These are phyloP conservation scores for Centaurea solstitialis DNA, from an alignment of 129 eudicot genomes.

Conservation along the genomic window DNA sequence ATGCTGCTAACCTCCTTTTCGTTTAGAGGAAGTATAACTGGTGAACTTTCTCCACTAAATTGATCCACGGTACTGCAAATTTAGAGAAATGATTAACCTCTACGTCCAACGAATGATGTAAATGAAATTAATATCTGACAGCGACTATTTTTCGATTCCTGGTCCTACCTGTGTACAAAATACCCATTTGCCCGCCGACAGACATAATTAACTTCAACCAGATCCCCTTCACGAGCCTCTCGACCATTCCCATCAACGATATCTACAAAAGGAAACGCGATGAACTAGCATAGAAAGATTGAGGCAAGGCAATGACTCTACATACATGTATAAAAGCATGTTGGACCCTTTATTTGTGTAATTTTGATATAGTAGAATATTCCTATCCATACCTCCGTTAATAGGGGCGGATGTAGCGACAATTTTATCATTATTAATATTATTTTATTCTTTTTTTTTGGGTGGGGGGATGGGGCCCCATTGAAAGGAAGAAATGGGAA, in stretches of 20 bases:
- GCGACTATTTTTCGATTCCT: not conserved
- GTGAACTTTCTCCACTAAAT: slow-evolving; percentile 89
- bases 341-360: not conserved
- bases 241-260: slow-evolving; percentile 83
- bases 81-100: not conserved
- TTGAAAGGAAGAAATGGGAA: no score
- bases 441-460: no score
- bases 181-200: slow-evolving; percentile 96
- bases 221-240: slow-evolving; percentile 81
- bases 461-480: no score
- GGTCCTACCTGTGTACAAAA: slow-evolving; percentile 91
- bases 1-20: slow-evolving; percentile 60
- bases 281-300: not conserved
- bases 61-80: slow-evolving; percentile 85
- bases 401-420: no score
- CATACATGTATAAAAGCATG: not conserved
- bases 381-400: not conserved
- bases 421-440: no score
- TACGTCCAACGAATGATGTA: not conserved
- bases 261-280: slow-evolving; percentile 43
- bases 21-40: slow-evolving; percentile 73
- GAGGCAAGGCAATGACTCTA: not conserved
- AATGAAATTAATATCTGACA: slow-evolving; percentile 10
- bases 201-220: slow-evolving; percentile 86
- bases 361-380: not conserved